Evolutionary conservation across 1,284 basidiomycete genomes (phyloP).

Genomic region (Coniophora puteana): DNA sequence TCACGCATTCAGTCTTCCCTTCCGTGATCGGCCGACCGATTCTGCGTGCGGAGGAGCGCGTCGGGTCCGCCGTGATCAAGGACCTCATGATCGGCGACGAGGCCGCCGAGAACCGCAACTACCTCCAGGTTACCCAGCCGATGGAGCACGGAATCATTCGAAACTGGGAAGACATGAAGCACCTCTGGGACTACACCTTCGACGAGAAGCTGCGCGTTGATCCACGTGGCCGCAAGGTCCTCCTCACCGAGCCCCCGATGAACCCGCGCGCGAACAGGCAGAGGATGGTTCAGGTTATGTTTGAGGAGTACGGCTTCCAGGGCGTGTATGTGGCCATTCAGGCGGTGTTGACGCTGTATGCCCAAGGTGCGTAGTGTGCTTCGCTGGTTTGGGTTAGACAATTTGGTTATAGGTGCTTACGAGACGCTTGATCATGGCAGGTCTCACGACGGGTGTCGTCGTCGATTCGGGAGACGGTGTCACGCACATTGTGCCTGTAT

Average conservation of each 20-base stretch:
- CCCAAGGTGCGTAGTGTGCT: conserved; percentile 71
- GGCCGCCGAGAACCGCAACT: conserved; percentile 91
- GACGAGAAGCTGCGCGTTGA: conserved; percentile 92
- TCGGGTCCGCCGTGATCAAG: conserved; percentile 80
- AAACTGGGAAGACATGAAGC: conserved; percentile 99
- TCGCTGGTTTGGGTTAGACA: not conserved
- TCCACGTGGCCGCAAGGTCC: conserved; percentile 83
- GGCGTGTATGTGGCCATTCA: conserved; percentile 98
- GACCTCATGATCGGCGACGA: conserved; percentile 99
- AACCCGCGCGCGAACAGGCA: conserved; percentile 94
- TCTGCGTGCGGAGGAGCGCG: conserved; percentile 94
- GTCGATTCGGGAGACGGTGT: conserved; percentile 99
- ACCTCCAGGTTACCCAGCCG: conserved; percentile 94
- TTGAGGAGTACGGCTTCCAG: conserved; percentile 96
- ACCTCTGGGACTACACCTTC: conserved; percentile 99
- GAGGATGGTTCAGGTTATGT: conserved; percentile 98
- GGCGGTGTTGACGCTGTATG: conserved; percentile 96
- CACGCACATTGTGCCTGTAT: conserved; percentile 98
- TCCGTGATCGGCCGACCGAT: conserved; percentile 97
- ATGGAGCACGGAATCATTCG: conserved; percentile 99
- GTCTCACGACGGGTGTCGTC: conserved; percentile 96
- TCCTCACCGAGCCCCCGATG: conserved; percentile 99
- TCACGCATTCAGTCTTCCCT: conserved; percentile 72
- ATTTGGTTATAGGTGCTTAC: conserved; percentile 3
- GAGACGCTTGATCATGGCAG: no score